These are phyloP conservation scores for Saturnispora ahearnii DNA, from an alignment of 805 yeast genomes.

Conservation along the genomic window DNA sequence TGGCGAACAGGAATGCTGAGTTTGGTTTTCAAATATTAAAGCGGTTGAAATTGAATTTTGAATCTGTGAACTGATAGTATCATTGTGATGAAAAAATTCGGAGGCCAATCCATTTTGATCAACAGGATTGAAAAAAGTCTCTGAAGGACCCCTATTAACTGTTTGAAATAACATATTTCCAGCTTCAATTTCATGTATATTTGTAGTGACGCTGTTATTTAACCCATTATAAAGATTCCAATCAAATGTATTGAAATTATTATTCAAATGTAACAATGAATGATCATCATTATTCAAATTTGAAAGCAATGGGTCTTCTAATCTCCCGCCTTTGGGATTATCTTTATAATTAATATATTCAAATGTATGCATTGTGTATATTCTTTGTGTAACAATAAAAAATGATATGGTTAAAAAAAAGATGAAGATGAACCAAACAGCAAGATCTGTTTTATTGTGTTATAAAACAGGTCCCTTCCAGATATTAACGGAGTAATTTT, in stretches of 20 bases:
- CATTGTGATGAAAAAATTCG: not conserved
- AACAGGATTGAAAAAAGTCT: not conserved
- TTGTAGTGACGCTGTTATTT: not conserved
- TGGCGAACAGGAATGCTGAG: not conserved
- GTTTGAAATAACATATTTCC: not conserved
- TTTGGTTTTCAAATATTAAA: constrained; percentile 1
- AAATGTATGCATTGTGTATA: not conserved
- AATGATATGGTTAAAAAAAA: not conserved
- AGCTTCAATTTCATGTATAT: not conserved
- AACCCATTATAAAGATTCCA: not conserved
- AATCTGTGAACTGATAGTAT: not conserved
- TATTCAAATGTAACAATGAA: not conserved
- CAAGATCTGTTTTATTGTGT: not conserved
- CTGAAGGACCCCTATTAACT: not conserved
- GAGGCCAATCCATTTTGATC: not conserved
- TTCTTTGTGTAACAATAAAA: not conserved
- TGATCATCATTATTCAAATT: not conserved
- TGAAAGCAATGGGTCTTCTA: not conserved
- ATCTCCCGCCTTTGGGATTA: not conserved
- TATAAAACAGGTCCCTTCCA: not conserved
- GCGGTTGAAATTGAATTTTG: not conserved
- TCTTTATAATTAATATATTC: not conserved
- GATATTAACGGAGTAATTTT: not conserved
- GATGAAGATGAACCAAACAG: not conserved
- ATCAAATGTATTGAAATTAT: not conserved